These are phyloP conservation scores for Carpinus viminea DNA, from an alignment of 306 rosid genomes.

Conservation along the genomic window DNA sequence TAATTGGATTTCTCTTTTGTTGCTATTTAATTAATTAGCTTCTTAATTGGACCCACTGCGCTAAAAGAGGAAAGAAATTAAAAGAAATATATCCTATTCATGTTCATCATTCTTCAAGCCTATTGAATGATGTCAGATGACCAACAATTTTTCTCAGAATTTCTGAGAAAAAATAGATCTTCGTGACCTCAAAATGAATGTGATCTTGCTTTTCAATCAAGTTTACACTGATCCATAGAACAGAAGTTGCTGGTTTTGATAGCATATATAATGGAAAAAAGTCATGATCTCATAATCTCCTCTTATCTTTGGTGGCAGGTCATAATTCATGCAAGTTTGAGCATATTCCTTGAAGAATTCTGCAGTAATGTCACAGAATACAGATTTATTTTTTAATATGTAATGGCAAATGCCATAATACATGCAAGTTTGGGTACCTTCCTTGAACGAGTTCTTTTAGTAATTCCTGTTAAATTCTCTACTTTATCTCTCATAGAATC, in stretches of 20 bases:
- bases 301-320: slow-evolving; percentile 42
- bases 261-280: neutral
- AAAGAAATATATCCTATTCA: neutral
- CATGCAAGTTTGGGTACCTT: too few species aligned
- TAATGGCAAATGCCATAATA: neutral
- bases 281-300: neutral
- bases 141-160: neutral
- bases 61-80: neutral
- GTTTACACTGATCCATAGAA: neutral
- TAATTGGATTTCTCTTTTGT: neutral
- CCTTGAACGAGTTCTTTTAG: neutral
- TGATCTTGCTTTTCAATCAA: neutral
- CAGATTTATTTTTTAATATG: neutral
- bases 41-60: neutral
- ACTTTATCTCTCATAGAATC: neutral
- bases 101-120: neutral
- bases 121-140: neutral
- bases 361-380: neutral
- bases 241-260: neutral
- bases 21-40: neutral
- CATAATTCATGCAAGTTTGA: slow-evolving; percentile 63
- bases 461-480: neutral
- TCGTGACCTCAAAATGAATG: neutral
- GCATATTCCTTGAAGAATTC: slow-evolving; percentile 37
- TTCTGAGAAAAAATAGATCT: neutral